Evolutionary conservation across 2,329 filamentous ascomycete species (phyloP).

Genomic region (Pseudocercospora macadamiae): DNA sequence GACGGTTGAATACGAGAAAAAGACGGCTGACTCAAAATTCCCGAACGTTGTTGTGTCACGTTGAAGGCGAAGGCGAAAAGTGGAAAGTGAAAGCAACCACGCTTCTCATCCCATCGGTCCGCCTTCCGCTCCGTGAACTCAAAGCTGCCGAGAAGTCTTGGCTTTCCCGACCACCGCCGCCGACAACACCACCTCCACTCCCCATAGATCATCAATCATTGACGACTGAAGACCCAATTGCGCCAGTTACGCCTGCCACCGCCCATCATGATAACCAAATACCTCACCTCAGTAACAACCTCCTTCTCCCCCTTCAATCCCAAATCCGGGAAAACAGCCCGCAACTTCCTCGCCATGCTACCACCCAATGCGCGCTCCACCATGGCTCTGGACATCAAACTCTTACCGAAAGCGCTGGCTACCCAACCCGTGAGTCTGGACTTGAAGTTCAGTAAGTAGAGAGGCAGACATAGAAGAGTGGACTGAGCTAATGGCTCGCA

Average conservation of each 20-base stretch:
- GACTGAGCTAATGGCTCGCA: too few species aligned
- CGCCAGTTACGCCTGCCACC: too few species aligned
- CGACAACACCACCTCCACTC: not conserved
- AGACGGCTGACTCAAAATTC: too few species aligned
- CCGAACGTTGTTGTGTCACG: not conserved
- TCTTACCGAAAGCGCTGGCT: conserved; percentile 69
- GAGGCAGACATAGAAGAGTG: not conserved
- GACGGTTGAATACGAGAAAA: not conserved
- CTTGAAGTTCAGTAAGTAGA: conserved; percentile 79
- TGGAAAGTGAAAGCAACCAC: not conserved
- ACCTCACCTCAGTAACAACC: conserved; percentile 80
- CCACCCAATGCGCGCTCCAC: conserved; percentile 74
- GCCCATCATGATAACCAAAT: conserved; percentile 75
- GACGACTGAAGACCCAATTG: too few species aligned
- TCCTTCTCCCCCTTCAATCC: conserved; percentile 91
- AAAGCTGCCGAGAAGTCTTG: not conserved
- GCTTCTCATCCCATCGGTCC: not conserved
- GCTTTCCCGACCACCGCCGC: not conserved
- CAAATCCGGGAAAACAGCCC: conserved; percentile 73
- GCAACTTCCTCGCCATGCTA: conserved; percentile 83
- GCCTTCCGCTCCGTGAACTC: not conserved
- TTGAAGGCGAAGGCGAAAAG: not conserved
- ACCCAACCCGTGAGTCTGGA: conserved; percentile 69
- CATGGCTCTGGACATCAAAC: conserved; percentile 76
- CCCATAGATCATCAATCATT: too few species aligned